These are phyloP conservation scores for Saccharomycopsis sp. DNA, from an alignment of 805 yeast species.

Conservation along the genomic window DNA sequence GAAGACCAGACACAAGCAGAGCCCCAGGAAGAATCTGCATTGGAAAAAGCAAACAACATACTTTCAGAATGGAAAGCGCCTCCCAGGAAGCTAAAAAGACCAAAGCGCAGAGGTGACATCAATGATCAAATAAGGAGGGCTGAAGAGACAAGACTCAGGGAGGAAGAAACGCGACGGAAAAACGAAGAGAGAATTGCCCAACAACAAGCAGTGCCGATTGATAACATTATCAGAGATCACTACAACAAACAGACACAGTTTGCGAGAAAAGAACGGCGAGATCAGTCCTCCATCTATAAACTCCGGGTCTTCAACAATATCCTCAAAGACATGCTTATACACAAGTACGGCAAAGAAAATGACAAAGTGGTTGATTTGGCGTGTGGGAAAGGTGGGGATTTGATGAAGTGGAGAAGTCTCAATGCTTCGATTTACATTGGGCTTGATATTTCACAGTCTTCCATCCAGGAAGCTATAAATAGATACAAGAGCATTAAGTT, in stretches of 20 bases:
- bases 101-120: constrained; percentile 25
- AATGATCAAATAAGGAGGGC: constrained; percentile 19
- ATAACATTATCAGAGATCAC: constrained; percentile 68
- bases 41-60: not conserved
- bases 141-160: constrained; percentile 17
- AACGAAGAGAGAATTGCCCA: constrained; percentile 26
- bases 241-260: constrained; percentile 78
- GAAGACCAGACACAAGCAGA: not conserved
- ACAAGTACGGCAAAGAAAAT: constrained; percentile 49
- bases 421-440: constrained; percentile 74
- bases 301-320: constrained; percentile 86
- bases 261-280: constrained; percentile 53
- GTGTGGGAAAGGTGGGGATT: constrained; percentile 98
- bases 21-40: not conserved
- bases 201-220: constrained; percentile 31
- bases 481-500: constrained; percentile 54
- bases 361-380: constrained; percentile 74
- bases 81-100: constrained; percentile 13
- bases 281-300: constrained; percentile 74
- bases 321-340: constrained; percentile 76
- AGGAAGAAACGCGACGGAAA: constrained; percentile 14
- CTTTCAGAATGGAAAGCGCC: constrained; percentile 5
- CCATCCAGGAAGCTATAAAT: constrained; percentile 73
- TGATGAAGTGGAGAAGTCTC: constrained; percentile 78
- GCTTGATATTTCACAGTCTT: constrained; percentile 82